Evolutionary conservation across 1,284 basidiomycete genomes (phyloP).

Genomic region (Vanrija humicola): DNA sequence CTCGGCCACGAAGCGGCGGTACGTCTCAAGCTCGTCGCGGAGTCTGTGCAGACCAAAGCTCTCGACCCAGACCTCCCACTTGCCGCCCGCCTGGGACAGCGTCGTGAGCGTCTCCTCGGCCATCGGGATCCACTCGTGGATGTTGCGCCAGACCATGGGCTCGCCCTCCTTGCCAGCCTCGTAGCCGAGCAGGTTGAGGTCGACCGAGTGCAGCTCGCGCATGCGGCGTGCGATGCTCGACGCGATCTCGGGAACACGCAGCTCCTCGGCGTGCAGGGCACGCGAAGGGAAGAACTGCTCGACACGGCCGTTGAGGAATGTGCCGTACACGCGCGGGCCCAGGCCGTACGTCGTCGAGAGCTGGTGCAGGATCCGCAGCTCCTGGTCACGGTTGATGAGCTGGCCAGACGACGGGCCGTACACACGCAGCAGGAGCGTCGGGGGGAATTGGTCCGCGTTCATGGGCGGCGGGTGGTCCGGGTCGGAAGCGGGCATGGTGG

Average conservation of each 20-base stretch:
- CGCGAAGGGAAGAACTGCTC: constrained; percentile 90
- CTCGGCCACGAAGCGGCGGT: constrained; percentile 37
- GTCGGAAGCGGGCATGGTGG: constrained; percentile 42
- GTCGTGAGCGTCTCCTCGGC: constrained; percentile 34
- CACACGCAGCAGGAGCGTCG: constrained; percentile 76
- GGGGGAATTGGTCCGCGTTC: constrained; percentile 45
- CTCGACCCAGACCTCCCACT: constrained; percentile 42
- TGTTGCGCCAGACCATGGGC: constrained; percentile 57
- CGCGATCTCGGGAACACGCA: constrained; percentile 69
- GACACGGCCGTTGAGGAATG: constrained; percentile 85
- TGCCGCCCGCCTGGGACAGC: constrained; percentile 28
- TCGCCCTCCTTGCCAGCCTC: constrained; percentile 57
- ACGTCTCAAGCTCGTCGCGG: constrained; percentile 41
- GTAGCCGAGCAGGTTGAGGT: constrained; percentile 61
- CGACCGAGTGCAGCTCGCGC: constrained; percentile 88
- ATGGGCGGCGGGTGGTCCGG: constrained; percentile 34
- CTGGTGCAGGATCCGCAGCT: constrained; percentile 79
- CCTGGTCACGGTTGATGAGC: constrained; percentile 77
- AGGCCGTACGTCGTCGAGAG: constrained; percentile 81
- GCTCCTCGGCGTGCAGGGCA: constrained; percentile 68
- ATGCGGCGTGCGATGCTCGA: constrained; percentile 82
- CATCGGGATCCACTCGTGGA: constrained; percentile 57
- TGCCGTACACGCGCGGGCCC: constrained; percentile 86
- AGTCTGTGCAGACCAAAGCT: constrained; percentile 40
- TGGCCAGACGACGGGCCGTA: constrained; percentile 81